phyloP scores from a whole-genome alignment of 2,329 filamentous ascomycete species.

The Zasmidium angulare region DNA sequence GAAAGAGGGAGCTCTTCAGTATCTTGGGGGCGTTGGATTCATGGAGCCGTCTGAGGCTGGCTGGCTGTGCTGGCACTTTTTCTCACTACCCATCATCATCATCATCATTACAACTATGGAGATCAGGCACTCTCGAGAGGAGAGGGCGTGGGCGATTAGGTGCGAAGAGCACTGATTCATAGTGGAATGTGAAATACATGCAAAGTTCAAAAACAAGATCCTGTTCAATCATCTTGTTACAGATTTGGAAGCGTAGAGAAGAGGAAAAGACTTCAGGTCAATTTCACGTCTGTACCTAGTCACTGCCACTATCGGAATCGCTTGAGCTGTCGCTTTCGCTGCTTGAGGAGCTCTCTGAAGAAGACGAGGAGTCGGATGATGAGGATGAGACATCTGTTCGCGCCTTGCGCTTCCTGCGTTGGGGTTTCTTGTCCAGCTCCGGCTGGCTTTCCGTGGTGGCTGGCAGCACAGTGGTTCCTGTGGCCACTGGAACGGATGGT shows the following conservation, averaged over 20 bases:
- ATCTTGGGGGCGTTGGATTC: neutral
- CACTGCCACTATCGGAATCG: conserved; percentile 1
- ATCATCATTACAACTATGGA: too few relatives aligned
- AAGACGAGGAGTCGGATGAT: conserved; percentile 23
- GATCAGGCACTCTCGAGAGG: too few relatives aligned
- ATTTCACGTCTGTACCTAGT: too few relatives aligned
- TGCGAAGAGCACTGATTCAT: too few relatives aligned
- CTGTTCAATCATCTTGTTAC: too few relatives aligned
- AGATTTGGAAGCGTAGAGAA: too few relatives aligned
- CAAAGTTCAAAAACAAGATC: too few relatives aligned
- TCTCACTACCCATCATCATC: neutral
- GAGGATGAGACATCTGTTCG: conserved; percentile 29
- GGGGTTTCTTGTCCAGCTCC: conserved; percentile 12
- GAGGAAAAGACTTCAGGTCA: too few relatives aligned
- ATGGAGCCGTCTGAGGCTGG: neutral
- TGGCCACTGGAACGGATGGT: conserved; percentile 1
- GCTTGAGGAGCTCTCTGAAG: conserved; percentile 10
- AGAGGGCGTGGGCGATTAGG: too few relatives aligned
- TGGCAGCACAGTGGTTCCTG: neutral
- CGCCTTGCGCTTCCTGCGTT: conserved; percentile 30
- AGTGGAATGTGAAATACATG: too few relatives aligned
- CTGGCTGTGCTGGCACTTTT: neutral
- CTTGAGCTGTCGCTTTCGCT: conserved; percentile 16
- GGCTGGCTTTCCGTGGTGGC: conserved; percentile 2
- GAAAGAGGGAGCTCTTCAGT: neutral